Base-by-base conservation (phyloP, 352 stramenopile species). In the Phytophthora lateralis region DNA sequence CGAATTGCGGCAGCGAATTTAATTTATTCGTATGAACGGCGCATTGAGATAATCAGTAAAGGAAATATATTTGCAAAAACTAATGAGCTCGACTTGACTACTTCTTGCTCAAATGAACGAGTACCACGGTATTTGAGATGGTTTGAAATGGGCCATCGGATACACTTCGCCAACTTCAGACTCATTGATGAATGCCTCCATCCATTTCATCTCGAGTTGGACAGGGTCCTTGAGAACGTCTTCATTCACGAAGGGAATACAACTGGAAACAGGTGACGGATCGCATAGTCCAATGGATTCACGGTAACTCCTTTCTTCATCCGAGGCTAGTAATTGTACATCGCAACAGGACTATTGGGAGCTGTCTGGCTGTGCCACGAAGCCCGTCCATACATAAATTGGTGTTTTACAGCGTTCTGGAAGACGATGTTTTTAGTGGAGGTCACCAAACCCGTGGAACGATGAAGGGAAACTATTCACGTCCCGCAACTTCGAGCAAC, bases 161-260 rank as follows among this genome's bases (percentile, higher is more conserved):
- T 97, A 91, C 14, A 70, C 82, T 62, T 97, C 89, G 17, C 77
- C 91, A 58, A 94, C 96, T 54, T 97, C 89, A 1, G 95, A 73
- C 27, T 80, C 65, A 41, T 92, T 82, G 39, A 71, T 26, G 11
- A 34, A 62, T 15, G 39, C n/a, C 42, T 75, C 66, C 60, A 75
- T 43, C 5, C 18, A 15, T 17, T 17, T 5, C 61, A 75, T 66
- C 12, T 20, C 26, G 17, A 52, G 20, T 18, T 70, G 63, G 18
- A 76, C 72, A 18, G 50, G 53, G 14, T 34, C 48, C 1, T 29
- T 20, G 4, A 73, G 37, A 29, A 52, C 37, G 2, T 46, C 34
- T 42, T 73, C 68, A 24, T 64, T 20, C 0, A 48, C 37, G 55
- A 76, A 76, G n/a, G 63, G 68, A 4, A 69, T 18, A 70, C 15